These are phyloP conservation scores for Lachnum nothofagi DNA, from an alignment of 2,329 filamentous ascomycete species.

Conservation along the genomic window DNA sequence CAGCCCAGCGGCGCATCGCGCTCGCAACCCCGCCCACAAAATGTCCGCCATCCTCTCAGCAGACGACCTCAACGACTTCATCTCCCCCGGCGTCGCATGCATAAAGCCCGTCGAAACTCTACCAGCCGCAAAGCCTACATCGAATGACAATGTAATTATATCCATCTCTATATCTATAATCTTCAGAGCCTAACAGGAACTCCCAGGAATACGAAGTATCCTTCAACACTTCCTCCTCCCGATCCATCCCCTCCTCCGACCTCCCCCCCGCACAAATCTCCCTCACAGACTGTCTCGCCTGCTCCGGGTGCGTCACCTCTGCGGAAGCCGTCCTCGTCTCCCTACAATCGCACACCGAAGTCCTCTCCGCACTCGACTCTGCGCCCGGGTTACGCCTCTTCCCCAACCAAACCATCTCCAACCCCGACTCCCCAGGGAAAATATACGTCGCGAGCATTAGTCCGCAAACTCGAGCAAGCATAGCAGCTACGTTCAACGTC, in stretches of 20 bases:
- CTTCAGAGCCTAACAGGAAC: constrained; percentile 9
- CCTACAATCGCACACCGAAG: constrained; percentile 87
- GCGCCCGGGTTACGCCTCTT: constrained; percentile 42
- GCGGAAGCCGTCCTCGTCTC: constrained; percentile 96
- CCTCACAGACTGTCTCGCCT: constrained; percentile 93
- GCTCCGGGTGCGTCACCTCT: constrained; percentile 94
- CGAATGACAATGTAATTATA: constrained; percentile 38
- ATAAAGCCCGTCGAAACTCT: constrained; percentile 96
- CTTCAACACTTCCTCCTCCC: constrained; percentile 72
- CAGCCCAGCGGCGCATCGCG: constrained; percentile 16
- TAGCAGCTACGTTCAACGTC: constrained; percentile 77
- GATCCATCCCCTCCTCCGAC: constrained; percentile 46
- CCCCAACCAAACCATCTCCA: constrained; percentile 29
- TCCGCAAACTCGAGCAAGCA: constrained; percentile 81
- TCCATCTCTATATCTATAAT: not conserved
- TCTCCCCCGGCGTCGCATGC: constrained; percentile 92
- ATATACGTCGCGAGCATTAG: constrained; percentile 93
- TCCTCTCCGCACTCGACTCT: constrained; percentile 74
- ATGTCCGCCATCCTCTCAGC: constrained; percentile 98
- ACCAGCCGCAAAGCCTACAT: constrained; percentile 54
- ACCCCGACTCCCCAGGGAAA: constrained; percentile 54
- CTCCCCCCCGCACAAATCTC: constrained; percentile 82
- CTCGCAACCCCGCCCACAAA: constrained; percentile 26
- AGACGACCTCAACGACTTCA: constrained; percentile 98
- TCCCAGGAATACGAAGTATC: constrained; percentile 73